A percentile compares a stretch with the other conserved stretches of the same genome.
These are phyloP conservation scores for Umbelopsis vinacea DNA, from an alignment of 192 early-diverging fungal species.

Conservation along the genomic window DNA sequence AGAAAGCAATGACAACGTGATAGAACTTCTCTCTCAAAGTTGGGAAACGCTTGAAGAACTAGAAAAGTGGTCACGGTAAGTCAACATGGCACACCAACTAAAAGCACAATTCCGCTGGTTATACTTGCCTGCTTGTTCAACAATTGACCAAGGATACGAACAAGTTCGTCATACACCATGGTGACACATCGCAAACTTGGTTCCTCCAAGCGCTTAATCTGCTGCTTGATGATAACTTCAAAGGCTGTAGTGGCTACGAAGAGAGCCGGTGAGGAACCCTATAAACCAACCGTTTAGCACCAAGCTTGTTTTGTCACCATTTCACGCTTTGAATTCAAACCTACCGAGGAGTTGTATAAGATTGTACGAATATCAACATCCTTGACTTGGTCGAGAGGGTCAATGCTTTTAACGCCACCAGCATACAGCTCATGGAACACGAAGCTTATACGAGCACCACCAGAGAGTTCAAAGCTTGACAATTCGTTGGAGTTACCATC, in stretches of 20 bases:
- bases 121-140: constrained; percentile 80
- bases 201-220: constrained; percentile 98
- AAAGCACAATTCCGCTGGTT: neutral
- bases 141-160: constrained; percentile 91
- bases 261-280: constrained; percentile 94
- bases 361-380: constrained; percentile 98
- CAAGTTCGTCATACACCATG: constrained; percentile 98
- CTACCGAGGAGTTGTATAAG: constrained; percentile 94
- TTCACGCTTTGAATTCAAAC: neutral
- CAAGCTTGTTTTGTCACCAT: neutral
- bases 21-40: constrained; percentile 92
- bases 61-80: neutral
- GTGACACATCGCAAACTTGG: constrained; percentile 94
- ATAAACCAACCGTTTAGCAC: neutral
- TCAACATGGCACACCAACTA: too few relatives aligned
- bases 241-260: constrained; percentile 99
- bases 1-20: constrained; percentile 90
- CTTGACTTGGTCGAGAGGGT: constrained; percentile 99
- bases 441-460: constrained; percentile 98
- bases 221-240: constrained; percentile 97
- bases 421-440: constrained; percentile 98
- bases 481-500: constrained; percentile 97
- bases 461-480: constrained; percentile 92
- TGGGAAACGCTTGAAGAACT: constrained; percentile 96
- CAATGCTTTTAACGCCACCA: constrained; percentile 89